Base-by-base conservation (phyloP, 129 eudicot species). In the Centrapalus pauciflorus region DNA sequence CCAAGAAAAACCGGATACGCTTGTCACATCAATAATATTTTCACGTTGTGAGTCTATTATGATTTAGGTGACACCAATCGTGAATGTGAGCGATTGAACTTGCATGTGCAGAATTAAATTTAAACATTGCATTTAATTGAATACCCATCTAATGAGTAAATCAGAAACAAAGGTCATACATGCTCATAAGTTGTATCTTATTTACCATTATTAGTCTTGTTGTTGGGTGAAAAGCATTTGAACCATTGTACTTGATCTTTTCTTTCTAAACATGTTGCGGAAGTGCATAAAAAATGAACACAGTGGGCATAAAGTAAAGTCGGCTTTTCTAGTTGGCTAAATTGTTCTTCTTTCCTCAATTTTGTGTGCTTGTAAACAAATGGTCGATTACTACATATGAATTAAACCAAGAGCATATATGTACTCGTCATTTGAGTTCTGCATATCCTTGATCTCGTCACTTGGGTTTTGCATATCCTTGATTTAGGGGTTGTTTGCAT, bases 31-130 rank as follows among this genome's bases (percentile, higher is more conserved):
- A 48, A 29, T 64, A 14, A 57, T 38, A 37, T 32, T 45, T 65
- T 71, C 68, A 45, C 46, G 69, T 26, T 71, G 60, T 7, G 69
- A 37, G 51, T 48, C 60, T 33, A 30, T 19, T 14, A 23, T 59
- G 2, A 2, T 60, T 19, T 23, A 66, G 35, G 37, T 35, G 73
- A 54, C 35, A 54, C 65, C 55, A 69, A 26, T 56, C 43, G 27
- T 40, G 41, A 69, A 56, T 69, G 66, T 69, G 50, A 50, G 49
- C 33, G 58, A 38, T 50, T 51, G 56, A 43, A 12, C 61, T 67
- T 51, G 72, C 61, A 32, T 5, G 23, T 67, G 30, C 48, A n/a
- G 46, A 21, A 51, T 7, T 32, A 49, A 30, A 49, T 32, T 55
- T 23, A 67, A 23, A 54, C 26, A 1, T 52, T 16, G n/a, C 12